A percentile compares a stretch with the other conserved stretches of the same genome.
phyloP scores from a whole-genome alignment of 257 asterid genomes.

The Solanum okadae region DNA sequence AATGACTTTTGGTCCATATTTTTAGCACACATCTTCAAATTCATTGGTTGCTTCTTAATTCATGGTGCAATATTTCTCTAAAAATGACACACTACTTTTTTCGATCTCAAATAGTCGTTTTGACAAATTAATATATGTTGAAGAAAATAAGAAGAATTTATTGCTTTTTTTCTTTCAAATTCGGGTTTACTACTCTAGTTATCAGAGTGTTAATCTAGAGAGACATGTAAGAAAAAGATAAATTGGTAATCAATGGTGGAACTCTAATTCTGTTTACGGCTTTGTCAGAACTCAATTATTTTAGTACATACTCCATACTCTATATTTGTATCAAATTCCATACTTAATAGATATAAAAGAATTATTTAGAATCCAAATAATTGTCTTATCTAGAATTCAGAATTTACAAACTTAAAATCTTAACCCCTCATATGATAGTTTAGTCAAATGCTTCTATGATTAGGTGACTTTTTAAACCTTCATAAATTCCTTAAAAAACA shows the following conservation, averaged over 20 bases:
- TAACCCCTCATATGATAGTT: background rate
- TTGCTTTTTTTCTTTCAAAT: background rate
- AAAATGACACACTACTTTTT: background rate
- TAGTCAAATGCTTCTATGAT: background rate
- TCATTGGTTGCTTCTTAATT: constrained; percentile 15
- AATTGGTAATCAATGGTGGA: background rate
- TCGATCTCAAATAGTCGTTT: background rate
- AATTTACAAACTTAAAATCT: background rate
- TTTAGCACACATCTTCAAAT: background rate
- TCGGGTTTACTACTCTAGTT: background rate
- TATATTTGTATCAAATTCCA: background rate
- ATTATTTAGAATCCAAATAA: background rate
- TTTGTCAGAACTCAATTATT: background rate
- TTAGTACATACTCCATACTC: background rate
- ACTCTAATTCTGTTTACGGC: background rate
- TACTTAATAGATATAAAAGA: background rate
- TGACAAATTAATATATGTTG: background rate
- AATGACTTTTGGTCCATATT: constrained; percentile 7
- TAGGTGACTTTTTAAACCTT: background rate
- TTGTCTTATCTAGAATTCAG: background rate
- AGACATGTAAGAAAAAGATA: background rate
- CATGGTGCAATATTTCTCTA: background rate
- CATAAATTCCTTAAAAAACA: background rate
- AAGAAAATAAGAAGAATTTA: background rate
- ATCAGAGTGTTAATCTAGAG: background rate